Conservation (phyloP, 176 grass and related monocot species). For the Paspalum vaginatum region DNA sequence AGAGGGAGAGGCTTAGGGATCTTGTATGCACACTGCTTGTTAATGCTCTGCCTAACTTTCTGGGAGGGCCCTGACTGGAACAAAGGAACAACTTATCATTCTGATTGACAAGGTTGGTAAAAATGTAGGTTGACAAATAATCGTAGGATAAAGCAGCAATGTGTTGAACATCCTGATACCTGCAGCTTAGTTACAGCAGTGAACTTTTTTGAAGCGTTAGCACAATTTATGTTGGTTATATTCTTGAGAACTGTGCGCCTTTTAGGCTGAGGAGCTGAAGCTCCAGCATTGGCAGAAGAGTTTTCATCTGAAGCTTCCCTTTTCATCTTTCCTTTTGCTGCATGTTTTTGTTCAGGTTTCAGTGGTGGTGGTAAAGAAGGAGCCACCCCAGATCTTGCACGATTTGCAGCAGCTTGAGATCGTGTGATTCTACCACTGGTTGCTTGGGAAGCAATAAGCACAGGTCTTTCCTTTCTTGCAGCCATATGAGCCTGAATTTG, state of each 20-base stretch:
- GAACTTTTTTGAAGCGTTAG: slow-evolving; percentile 26
- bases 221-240: slow-evolving; percentile 53
- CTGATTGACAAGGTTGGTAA: neutral
- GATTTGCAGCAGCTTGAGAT: slow-evolving; percentile 48
- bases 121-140: slow-evolving; percentile 21
- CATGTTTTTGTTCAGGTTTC: slow-evolving; percentile 41
- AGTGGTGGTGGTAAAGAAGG: slow-evolving; percentile 32
- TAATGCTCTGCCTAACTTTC: slow-evolving; percentile 29
- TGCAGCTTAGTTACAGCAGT: slow-evolving; percentile 39
- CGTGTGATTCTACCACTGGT: slow-evolving; percentile 58
- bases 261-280: slow-evolving; percentile 50
- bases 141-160: slow-evolving; percentile 16
- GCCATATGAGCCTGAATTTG: slow-evolving; percentile 43
- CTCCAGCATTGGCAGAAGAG: slow-evolving; percentile 19
- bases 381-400: slow-evolving; percentile 25
- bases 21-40: slow-evolving; percentile 46
- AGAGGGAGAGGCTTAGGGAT: slow-evolving; percentile 33
- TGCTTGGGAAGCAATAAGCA: slow-evolving; percentile 32
- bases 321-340: slow-evolving; percentile 37
- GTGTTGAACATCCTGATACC: slow-evolving; percentile 42
- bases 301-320: slow-evolving; percentile 60
- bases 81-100: slow-evolving; percentile 26
- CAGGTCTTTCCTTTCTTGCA: slow-evolving; percentile 55
- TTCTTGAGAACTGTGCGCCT: slow-evolving; percentile 58
- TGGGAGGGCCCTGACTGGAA: slow-evolving; percentile 40